Conservation (phyloP, 202 grass and related monocot genomes). For the Hordeum pubiflorum region DNA sequence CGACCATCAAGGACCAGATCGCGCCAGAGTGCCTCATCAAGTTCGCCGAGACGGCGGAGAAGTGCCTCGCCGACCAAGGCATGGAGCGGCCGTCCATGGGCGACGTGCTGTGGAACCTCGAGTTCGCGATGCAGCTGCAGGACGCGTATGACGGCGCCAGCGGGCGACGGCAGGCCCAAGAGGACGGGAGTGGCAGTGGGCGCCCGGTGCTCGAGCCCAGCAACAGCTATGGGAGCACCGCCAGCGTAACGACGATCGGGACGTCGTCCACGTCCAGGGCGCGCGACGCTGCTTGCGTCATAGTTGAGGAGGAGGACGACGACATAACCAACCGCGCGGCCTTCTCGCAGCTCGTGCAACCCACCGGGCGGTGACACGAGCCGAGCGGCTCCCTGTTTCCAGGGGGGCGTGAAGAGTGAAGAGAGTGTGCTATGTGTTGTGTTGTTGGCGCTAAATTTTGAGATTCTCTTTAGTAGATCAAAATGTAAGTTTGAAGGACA, state of each 20-base stretch:
- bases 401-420: neutral
- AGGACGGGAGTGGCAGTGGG: neutral
- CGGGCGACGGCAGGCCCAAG: neutral
- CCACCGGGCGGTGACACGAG: slow-evolving; percentile 52
- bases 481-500: neutral
- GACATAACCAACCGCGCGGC: slow-evolving; percentile 40
- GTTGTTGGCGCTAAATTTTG: neutral
- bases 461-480: neutral
- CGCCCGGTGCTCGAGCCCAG: neutral
- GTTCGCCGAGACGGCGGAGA: slow-evolving; percentile 67
- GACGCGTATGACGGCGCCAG: slow-evolving; percentile 45
- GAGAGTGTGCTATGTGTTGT: neutral
- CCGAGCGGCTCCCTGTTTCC: neutral
- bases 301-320: slow-evolving; percentile 41
- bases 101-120: slow-evolving; percentile 84
- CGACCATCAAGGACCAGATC: slow-evolving; percentile 56
- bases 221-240: slow-evolving; percentile 22
- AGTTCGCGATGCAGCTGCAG: slow-evolving; percentile 72
- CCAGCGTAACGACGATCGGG: slow-evolving; percentile 14
- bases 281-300: slow-evolving; percentile 13
- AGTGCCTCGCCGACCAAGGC: slow-evolving; percentile 59
- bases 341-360: slow-evolving; percentile 77
- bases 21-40: slow-evolving; percentile 67
- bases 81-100: slow-evolving; percentile 77
- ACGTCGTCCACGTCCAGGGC: slow-evolving; percentile 28